These are phyloP conservation scores for Leccinellum albellum DNA, from an alignment of 768 basidiomycete species.

Conservation along the genomic window DNA sequence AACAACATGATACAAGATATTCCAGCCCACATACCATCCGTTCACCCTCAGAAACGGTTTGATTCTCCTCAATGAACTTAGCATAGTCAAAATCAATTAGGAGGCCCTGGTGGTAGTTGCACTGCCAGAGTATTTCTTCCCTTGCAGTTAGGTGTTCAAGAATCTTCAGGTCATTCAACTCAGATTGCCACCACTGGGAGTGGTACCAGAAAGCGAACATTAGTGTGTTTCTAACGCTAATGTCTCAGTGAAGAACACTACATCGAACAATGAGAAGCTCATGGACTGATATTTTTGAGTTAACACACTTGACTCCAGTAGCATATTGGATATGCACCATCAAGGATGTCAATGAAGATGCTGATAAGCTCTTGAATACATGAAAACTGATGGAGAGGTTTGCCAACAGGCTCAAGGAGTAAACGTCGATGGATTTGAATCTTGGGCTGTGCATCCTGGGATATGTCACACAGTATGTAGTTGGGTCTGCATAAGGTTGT, in stretches of 20 bases:
- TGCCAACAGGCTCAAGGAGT: not conserved
- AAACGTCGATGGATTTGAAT: not conserved
- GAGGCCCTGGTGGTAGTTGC: not conserved
- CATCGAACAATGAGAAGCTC: not conserved
- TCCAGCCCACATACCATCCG: not conserved
- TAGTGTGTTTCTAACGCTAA: not conserved
- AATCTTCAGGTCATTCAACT: not conserved
- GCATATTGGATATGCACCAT: not conserved
- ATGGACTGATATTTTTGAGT: not conserved
- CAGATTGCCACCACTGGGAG: not conserved
- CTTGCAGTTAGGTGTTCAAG: not conserved
- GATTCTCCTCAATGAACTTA: not conserved
- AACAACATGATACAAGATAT: not conserved
- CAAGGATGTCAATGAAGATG: not conserved
- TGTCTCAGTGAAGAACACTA: too few species aligned
- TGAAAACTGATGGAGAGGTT: not conserved
- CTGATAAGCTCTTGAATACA: not conserved
- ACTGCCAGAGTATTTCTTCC: not conserved
- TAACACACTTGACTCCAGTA: not conserved
- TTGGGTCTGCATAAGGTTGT: not conserved
- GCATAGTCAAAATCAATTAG: constrained; percentile 2
- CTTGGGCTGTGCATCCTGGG: not conserved
- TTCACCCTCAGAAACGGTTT: not conserved
- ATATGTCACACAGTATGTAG: not conserved
- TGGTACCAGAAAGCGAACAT: not conserved